phyloP scores from a whole-genome alignment of 106 monocot genomes.

The Hemerocallis citrina region DNA sequence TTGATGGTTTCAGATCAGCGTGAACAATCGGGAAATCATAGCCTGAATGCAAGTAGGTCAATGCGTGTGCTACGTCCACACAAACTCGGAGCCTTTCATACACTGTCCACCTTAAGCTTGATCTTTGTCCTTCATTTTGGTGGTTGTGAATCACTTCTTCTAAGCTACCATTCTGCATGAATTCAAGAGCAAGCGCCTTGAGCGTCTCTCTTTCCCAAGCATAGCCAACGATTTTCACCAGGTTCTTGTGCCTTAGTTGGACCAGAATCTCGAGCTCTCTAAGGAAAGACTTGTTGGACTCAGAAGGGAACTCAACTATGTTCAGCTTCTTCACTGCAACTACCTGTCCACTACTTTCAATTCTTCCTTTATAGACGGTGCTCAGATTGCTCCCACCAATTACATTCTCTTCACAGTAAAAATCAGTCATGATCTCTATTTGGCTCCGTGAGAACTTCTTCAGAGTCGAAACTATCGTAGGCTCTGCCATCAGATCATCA shows the following conservation, averaged over 20 bases:
- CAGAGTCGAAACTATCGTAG: constrained; percentile 18
- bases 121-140: constrained; percentile 1
- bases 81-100: constrained; percentile 53
- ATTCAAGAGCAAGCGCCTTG: constrained; percentile 56
- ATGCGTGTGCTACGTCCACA: constrained; percentile 48
- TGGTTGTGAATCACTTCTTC: constrained; percentile 58
- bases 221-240: constrained; percentile 71
- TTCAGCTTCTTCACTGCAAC: constrained; percentile 72
- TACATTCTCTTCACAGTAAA: constrained; percentile 54
- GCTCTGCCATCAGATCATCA: not conserved
- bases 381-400: constrained; percentile 75
- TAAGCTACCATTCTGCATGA: constrained; percentile 78
- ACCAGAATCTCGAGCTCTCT: constrained; percentile 57
- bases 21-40: constrained; percentile 82
- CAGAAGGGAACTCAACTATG: constrained; percentile 53
- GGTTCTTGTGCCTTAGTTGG: constrained; percentile 62
- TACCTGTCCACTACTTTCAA: constrained; percentile 26
- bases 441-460: constrained; percentile 59
- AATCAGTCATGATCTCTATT: constrained; percentile 45
- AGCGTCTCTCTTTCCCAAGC: constrained; percentile 58
- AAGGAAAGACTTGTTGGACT: constrained; percentile 62
- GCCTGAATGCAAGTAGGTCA: constrained; percentile 68
- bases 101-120: constrained; percentile 50
- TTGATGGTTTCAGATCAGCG: constrained; percentile 89
- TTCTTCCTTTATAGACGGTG: constrained; percentile 66